These are phyloP conservation scores for Russula dissimulans DNA, from an alignment of 768 basidiomycete genomes.

Conservation along the genomic window DNA sequence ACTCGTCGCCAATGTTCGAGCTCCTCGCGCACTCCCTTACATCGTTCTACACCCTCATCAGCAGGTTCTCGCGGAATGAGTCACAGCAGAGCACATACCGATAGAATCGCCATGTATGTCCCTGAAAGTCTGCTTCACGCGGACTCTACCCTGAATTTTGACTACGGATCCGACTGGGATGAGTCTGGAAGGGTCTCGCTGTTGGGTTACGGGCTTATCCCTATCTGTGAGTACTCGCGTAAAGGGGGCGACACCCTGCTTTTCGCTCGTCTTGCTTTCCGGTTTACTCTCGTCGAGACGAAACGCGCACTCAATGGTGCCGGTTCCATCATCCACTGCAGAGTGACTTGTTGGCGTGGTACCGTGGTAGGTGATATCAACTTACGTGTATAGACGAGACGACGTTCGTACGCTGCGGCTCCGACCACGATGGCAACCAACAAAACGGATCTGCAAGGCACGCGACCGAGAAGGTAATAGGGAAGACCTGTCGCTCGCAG, in stretches of 20 bases:
- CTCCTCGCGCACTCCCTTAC: conserved; percentile 3
- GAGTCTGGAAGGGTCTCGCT: neutral
- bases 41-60: conserved; percentile 14
- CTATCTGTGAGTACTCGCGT: neutral
- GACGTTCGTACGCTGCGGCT: conserved; percentile 48
- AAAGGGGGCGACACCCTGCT: no score
- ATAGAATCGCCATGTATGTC: conserved; percentile 11
- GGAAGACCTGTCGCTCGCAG: conserved; percentile 35
- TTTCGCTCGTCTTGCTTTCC: neutral
- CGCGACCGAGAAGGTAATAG: conserved; percentile 62
- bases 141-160: conserved; percentile 10
- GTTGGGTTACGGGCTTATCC: neutral
- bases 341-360: neutral
- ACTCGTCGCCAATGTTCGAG: conserved; percentile 14
- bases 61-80: neutral
- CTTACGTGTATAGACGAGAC: conserved; percentile 51
- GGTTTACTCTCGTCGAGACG: conserved; percentile 14
- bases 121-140: neutral
- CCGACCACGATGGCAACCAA: conserved; percentile 61
- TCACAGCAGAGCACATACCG: conserved; percentile 1
- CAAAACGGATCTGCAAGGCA: conserved; percentile 58
- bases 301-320: conserved; percentile 58
- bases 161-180: conserved; percentile 13
- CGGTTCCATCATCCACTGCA: conserved; percentile 72
- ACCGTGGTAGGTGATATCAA: neutral